Evolutionary conservation across 2,329 filamentous ascomycete species (phyloP).

Genomic region (Chrysoporthe puriensis): DNA sequence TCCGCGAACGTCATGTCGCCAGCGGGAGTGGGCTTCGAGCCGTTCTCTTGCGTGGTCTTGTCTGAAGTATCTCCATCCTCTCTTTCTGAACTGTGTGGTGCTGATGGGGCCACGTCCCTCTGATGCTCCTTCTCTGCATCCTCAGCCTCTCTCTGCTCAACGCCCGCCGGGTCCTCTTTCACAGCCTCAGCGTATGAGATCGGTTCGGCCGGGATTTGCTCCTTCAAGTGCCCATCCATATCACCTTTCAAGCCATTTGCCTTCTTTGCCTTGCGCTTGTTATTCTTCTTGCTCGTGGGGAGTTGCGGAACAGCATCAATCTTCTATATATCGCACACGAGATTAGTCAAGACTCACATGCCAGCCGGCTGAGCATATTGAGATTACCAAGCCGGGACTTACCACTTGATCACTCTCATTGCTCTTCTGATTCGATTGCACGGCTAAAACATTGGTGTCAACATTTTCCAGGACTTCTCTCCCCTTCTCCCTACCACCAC

Average conservation of each 20-base stretch:
- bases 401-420: constrained; percentile 11
- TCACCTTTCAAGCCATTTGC: constrained; percentile 7
- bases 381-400: not conserved
- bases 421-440: constrained; percentile 9
- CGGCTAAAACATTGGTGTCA: constrained; percentile 27
- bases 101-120: not conserved
- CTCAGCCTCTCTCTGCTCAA: constrained; percentile 3
- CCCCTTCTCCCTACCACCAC: not conserved
- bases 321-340: not conserved
- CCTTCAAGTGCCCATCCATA: not conserved
- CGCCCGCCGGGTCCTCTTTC: constrained; percentile 26
- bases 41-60: not conserved
- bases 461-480: constrained; percentile 13
- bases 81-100: not conserved
- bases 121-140: not conserved
- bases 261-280: constrained; percentile 26
- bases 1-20: constrained; percentile 27
- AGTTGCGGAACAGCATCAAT: not conserved
- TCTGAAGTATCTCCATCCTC: not conserved
- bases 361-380: not conserved
- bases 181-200: constrained; percentile 26
- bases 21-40: constrained; percentile 21
- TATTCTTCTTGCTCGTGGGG: constrained; percentile 24
- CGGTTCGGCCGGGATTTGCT: constrained; percentile 7
- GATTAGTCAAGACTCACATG: not conserved